Evolutionary conservation across 2,329 filamentous ascomycete species (phyloP), one percentile per base, ranked within the genome.

Genomic region (Dryadomyces quercivorus): DNA sequence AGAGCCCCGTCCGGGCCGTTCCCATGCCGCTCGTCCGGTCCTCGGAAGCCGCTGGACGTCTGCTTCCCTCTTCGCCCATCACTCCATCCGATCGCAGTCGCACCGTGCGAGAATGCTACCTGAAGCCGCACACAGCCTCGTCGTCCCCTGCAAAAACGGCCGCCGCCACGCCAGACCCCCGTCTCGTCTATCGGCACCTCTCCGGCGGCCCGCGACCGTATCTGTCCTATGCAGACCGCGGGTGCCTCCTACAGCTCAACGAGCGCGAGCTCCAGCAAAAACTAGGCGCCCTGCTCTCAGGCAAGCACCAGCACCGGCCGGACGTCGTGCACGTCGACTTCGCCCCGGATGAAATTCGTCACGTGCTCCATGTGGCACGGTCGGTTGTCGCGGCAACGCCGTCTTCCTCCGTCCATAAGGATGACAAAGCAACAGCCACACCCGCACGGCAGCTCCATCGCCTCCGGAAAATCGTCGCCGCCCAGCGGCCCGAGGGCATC

Each of bases 241-340:
- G 36, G 3, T 13, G 3, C 36, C 36, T 40, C 4, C 36, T 40
- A 8, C 36, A 40, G 36, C 10, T 16, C 4, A 40, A 3, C 8
- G 34, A 26, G 8, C 9, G 26, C 10, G 26, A 21, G 36, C 36
- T 40, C 26, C 47, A 9, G 3, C n/a, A 26, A 16, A 5, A 15
- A 21, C 45, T 47, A 8, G 8, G 45, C 21, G 5, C 12, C 6
- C 21, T 47, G 13, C 31, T 36, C 9, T 7, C 47, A 6, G 2
- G 3, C 34, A 16, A 31, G 3, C 16, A n/a, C 3, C 1, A 2
- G 26, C 3, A 10, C 9, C 31, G 9, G 38, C 38, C 50, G 21
- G 16, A 16, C 12, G 21, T 61, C 0, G 67, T 74, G 18, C 75
- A 78, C 57, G 72, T 75, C 7, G 75, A 77, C 59, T 76, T 78